These are phyloP conservation scores for Fusarium sp. DNA, from an alignment of 2,329 filamentous ascomycete genomes.

Conservation along the genomic window DNA sequence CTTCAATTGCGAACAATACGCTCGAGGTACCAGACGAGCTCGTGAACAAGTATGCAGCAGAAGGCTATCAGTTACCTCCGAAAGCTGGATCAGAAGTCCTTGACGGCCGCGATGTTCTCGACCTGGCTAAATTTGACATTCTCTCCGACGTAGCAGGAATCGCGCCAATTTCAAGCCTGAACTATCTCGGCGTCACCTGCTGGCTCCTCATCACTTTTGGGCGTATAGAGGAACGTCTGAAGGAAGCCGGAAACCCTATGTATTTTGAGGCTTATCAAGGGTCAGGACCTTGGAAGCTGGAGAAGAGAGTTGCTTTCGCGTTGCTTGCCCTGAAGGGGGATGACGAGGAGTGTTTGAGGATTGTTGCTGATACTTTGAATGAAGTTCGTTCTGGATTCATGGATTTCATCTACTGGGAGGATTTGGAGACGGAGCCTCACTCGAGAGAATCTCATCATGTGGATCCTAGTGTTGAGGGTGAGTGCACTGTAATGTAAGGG, in stretches of 20 bases:
- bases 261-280: background rate
- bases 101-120: slow-evolving; percentile 25
- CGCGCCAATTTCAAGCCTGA: slow-evolving; percentile 45
- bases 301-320: slow-evolving; percentile 4
- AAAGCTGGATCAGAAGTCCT: background rate
- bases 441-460: background rate
- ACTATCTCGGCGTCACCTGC: slow-evolving; percentile 45
- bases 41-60: background rate
- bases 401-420: slow-evolving; percentile 30
- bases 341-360: slow-evolving; percentile 9
- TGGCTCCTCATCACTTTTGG: slow-evolving; percentile 39
- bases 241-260: slow-evolving; percentile 33
- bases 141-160: slow-evolving; percentile 7
- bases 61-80: background rate
- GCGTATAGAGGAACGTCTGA: slow-evolving; percentile 43
- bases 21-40: background rate
- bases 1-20: background rate
- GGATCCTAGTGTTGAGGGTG: background rate
- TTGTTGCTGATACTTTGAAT: slow-evolving; percentile 7
- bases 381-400: background rate
- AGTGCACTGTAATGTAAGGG: background rate
- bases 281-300: background rate
- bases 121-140: slow-evolving; percentile 37
- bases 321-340: background rate
- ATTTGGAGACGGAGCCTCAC: background rate